phyloP scores from a whole-genome alignment of 208 protist genomes.

The Trypanosoma mega region DNA sequence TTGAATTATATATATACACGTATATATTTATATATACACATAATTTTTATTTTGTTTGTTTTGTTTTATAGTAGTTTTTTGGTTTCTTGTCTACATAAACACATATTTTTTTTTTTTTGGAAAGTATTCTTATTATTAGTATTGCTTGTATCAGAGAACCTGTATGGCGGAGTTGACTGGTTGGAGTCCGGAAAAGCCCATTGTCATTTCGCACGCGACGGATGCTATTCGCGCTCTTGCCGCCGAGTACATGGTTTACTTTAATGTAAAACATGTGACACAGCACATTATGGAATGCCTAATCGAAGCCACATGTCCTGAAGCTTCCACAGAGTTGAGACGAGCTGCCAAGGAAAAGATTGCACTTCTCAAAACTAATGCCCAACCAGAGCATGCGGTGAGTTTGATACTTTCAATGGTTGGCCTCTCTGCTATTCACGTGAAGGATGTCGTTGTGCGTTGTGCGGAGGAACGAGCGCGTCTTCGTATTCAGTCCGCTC shows the following conservation, averaged over 20 bases:
- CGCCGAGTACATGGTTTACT: conserved; percentile 12
- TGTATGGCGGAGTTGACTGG: neutral
- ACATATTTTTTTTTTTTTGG: conserved; percentile 1
- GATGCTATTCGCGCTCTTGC: conserved; percentile 5
- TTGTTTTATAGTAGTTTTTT: too few relatives aligned
- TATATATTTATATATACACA: too few relatives aligned
- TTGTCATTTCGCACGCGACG: neutral
- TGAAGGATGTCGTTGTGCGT: neutral
- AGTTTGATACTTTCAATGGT: conserved; percentile 6
- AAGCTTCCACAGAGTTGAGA: conserved; percentile 2
- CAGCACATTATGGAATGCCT: conserved; percentile 13
- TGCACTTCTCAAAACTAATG: neutral
- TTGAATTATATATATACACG: too few relatives aligned
- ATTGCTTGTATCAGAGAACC: neutral
- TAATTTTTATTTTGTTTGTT: too few relatives aligned
- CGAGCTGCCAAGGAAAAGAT: conserved; percentile 2
- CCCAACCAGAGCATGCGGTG: neutral
- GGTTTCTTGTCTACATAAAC: neutral
- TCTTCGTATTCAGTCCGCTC: neutral
- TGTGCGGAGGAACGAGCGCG: neutral
- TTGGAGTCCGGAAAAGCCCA: neutral
- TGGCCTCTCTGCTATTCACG: neutral
- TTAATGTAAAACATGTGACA: conserved; percentile 3
- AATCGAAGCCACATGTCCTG: conserved; percentile 5
- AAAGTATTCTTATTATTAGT: neutral